Base-by-base conservation (phyloP, 257 asterid species). In the Primulina eburnea region DNA sequence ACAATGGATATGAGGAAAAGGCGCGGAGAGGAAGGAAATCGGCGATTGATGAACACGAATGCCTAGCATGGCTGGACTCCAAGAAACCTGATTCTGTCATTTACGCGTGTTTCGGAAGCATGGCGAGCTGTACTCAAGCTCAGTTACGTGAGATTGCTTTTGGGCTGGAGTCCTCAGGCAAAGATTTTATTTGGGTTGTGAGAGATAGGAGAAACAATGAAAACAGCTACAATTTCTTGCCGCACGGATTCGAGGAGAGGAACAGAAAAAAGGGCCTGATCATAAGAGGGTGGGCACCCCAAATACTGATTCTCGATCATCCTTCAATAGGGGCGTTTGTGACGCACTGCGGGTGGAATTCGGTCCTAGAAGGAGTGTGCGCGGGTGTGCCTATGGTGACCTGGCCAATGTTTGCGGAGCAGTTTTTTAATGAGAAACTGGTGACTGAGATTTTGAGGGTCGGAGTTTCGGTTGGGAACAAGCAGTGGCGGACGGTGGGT, bases 281-380 rank as follows among this genome's bases (percentile, higher is more conserved):
- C 32, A 79, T 91, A 68, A 82, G 79, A 56, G 95, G 95, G 2
- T 89, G 96, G 96, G 96, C 95, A 0, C 94, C 92, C 3, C 96
- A 86, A 50, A 43, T 71, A 8, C 7, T 78, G 82, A 86, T 86
- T 65, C 82, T 86, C 35, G 79, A 73, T 4, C 84, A 86, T 18
- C 55, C 67, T 33, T 34, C 85, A 0, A 20, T 73, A 0, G 92
- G 85, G 6, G 82, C 76, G 4, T 86, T 84, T 28, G 74, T 86
- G 18, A 86, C 86, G 0, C 89, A 84, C 18, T 84, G 92, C 21
- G 92, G 92, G 16, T 85, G 90, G 90, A 85, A 85, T 65, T 85
- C 88, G 4, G 73, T 63, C 0, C 20, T 85, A 0, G 89, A 86
- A 70, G 87, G 83, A 1, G 69, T 86, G 9, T 80, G 73, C 6